Percentiles rank a stretch among this genome's conserved stretches.
Conservation (phyloP, 2,329 filamentous ascomycete species). For the Talaromyces sp. region DNA sequence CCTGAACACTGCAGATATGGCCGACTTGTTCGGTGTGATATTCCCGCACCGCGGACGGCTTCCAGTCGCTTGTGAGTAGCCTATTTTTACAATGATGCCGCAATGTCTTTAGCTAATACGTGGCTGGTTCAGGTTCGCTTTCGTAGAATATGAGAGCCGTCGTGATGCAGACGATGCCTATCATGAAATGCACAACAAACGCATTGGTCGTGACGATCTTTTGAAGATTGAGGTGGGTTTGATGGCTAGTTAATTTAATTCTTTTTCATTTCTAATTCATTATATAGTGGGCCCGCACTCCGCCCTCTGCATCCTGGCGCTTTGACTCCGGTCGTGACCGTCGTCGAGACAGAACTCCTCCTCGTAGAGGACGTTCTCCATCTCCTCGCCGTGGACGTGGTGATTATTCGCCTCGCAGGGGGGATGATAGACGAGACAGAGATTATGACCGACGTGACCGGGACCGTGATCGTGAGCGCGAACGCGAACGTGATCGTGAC, state of each 20-base stretch:
- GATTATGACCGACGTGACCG: constrained; percentile 63
- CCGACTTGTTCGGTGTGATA: constrained; percentile 95
- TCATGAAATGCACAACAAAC: constrained; percentile 99
- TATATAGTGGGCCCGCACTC: constrained; percentile 88
- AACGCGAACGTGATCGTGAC: constrained; percentile 63
- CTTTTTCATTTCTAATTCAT: constrained; percentile 18
- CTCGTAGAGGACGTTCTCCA: constrained; percentile 62
- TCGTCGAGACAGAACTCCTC: constrained; percentile 64
- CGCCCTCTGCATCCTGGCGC: constrained; percentile 95
- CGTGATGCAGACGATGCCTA: constrained; percentile 98
- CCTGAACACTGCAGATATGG: constrained; percentile 69
- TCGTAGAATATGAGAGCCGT: constrained; percentile 97
- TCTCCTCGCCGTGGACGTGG: constrained; percentile 54
- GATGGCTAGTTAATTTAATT: background rate
- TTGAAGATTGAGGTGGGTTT: constrained; percentile 88
- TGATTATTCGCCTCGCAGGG: constrained; percentile 82
- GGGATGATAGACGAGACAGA: constrained; percentile 78
- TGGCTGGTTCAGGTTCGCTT: constrained; percentile 66
- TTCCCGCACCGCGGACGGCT: constrained; percentile 89
- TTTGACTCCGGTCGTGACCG: constrained; percentile 86
- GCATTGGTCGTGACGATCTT: constrained; percentile 88
- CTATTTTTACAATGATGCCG: constrained; percentile 25
- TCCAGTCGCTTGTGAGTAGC: constrained; percentile 85
- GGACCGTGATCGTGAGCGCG: constrained; percentile 55
- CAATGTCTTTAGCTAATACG: background rate